Conservation (phyloP, 192 early-diverging fungal genomes). For the Thoreauomyces humboldtii region DNA sequence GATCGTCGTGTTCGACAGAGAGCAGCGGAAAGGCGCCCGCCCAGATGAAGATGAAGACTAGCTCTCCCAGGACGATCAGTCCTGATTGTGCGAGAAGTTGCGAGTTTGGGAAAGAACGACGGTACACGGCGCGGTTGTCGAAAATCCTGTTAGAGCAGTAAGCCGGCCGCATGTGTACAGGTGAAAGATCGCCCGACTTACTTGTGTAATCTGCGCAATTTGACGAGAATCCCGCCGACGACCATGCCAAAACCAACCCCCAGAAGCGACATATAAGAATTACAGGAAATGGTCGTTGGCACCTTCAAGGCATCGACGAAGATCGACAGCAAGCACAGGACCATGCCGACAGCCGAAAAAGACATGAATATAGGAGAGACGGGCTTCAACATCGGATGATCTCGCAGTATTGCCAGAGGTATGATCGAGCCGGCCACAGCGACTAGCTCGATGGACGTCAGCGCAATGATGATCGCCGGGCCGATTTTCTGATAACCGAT, state of each 20-base stretch:
- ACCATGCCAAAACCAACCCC: conserved; percentile 20
- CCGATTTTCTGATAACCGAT: conserved; percentile 13
- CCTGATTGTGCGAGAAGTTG: background rate
- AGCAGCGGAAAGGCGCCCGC: conserved; percentile 6
- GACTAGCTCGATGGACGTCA: background rate
- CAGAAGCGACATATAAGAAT: conserved; percentile 18
- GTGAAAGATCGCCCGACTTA: background rate
- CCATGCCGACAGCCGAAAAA: conserved; percentile 12
- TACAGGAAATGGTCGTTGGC: conserved; percentile 15
- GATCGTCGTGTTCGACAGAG: background rate
- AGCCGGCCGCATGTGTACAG: background rate
- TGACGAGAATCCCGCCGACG: conserved; percentile 19
- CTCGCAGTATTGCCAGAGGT: background rate
- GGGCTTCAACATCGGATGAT: conserved; percentile 12
- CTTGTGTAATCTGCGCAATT: conserved; percentile 12
- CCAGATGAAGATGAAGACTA: conserved; percentile 10
- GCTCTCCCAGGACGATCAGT: background rate
- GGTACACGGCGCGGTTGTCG: conserved; percentile 12
- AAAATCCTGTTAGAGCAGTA: conserved; percentile 13
- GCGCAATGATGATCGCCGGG: conserved; percentile 4
- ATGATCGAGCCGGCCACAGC: background rate
- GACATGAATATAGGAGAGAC: conserved; percentile 25
- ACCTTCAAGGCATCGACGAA: conserved; percentile 13
- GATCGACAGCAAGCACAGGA: conserved; percentile 5
- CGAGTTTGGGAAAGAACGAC: background rate